phyloP scores from a whole-genome alignment of 2,329 filamentous ascomycete genomes.

The Coleophoma crateriformis region DNA sequence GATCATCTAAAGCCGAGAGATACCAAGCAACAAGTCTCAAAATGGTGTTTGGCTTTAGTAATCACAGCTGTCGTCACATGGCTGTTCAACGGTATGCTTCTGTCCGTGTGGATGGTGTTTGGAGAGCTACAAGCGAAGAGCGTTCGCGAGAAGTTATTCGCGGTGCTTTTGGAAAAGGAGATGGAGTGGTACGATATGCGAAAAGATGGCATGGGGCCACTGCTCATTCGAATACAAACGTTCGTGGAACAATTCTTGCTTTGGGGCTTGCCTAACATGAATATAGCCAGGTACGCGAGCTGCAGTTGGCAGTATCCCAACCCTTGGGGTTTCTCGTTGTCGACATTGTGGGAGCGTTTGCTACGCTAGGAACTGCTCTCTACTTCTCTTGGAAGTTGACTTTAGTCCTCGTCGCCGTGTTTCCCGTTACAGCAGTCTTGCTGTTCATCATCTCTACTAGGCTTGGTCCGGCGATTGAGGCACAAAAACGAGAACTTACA shows the following conservation, averaged over 20 bases:
- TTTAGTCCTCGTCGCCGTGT: constrained; percentile 67
- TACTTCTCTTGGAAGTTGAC: constrained; percentile 81
- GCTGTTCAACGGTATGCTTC: constrained; percentile 61
- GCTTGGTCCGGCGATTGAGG: constrained; percentile 60
- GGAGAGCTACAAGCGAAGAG: constrained; percentile 73
- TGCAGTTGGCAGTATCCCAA: constrained; percentile 76
- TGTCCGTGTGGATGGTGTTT: constrained; percentile 68
- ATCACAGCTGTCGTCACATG: constrained; percentile 61
- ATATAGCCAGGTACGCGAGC: constrained; percentile 70
- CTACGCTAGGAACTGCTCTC: constrained; percentile 67
- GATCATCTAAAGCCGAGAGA: constrained; percentile 41
- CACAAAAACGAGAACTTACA: constrained; percentile 63
- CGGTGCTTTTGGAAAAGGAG: constrained; percentile 63
- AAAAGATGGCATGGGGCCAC: constrained; percentile 63
- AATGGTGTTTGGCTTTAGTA: constrained; percentile 57
- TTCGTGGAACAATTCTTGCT: constrained; percentile 34
- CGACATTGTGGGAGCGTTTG: constrained; percentile 57
- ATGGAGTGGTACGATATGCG: constrained; percentile 78
- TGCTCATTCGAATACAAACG: constrained; percentile 70
- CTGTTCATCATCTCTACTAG: constrained; percentile 54
- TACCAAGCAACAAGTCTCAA: constrained; percentile 50
- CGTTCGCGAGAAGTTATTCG: constrained; percentile 61
- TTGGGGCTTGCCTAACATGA: neutral
- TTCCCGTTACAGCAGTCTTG: constrained; percentile 60
- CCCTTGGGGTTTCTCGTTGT: constrained; percentile 67